Evolutionary conservation across 352 stramenopile species (phyloP).

Genomic region (Pythium sukuiense): DNA sequence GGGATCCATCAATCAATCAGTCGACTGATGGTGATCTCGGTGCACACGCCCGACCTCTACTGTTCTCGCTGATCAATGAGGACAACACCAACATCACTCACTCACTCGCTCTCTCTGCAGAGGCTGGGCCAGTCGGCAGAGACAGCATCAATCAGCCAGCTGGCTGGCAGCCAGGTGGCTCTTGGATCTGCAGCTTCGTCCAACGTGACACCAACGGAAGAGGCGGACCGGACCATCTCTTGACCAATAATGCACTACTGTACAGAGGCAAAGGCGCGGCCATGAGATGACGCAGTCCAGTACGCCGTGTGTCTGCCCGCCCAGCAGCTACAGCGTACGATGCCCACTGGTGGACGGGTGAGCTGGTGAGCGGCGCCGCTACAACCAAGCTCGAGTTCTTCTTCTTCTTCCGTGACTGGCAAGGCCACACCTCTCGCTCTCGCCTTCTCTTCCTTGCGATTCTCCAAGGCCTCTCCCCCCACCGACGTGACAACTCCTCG

Average conservation of each 20-base stretch:
- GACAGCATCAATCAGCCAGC: neutral
- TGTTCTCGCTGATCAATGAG: too few species aligned
- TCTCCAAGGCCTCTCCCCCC: neutral
- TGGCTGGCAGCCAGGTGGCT: neutral
- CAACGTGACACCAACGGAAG: too few species aligned
- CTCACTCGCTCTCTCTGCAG: neutral
- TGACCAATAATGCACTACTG: too few species aligned
- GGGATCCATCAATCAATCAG: too few species aligned
- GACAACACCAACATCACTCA: too few species aligned
- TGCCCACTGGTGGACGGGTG: neutral
- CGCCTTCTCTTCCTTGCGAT: neutral
- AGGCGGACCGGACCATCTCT: neutral
- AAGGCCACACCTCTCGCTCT: neutral
- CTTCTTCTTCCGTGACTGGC: neutral
- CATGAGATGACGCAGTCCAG: too few species aligned
- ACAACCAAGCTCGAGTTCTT: neutral
- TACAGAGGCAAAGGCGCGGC: neutral
- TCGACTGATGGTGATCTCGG: too few species aligned
- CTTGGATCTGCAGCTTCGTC: neutral
- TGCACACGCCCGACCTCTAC: too few species aligned
- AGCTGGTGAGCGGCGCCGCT: neutral
- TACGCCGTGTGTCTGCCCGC: neutral
- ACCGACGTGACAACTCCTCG: neutral
- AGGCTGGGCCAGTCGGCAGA: neutral
- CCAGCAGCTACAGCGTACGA: neutral